Percentiles rank a stretch among this genome's conserved stretches.
Evolutionary conservation across 2,329 filamentous ascomycete genomes (phyloP).

Genomic region (Venturiaceae sp.): DNA sequence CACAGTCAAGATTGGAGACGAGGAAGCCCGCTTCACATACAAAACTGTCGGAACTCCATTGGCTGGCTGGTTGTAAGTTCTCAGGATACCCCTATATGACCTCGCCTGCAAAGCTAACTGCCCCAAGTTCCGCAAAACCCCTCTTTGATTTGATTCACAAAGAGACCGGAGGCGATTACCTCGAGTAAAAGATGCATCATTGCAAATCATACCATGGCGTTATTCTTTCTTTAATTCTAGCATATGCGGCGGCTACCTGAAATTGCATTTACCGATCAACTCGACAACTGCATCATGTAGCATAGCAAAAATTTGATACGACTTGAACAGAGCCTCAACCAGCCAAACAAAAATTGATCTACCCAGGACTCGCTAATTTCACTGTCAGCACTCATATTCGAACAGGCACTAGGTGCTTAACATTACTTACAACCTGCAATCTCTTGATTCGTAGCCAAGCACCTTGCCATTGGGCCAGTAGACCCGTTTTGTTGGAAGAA

Average conservation of each 20-base stretch:
- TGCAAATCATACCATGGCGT: not conserved
- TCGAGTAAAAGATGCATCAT: constrained; percentile 25
- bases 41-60: constrained; percentile 50
- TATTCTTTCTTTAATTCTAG: not conserved
- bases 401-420: too few relatives aligned
- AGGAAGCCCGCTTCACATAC: constrained; percentile 59
- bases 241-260: not conserved
- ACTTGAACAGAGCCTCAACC: too few relatives aligned
- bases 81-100: too few relatives aligned
- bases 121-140: constrained; percentile 47
- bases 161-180: constrained; percentile 47
- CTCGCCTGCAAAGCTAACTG: not conserved
- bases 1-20: constrained; percentile 57
- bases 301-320: not conserved
- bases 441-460: constrained; percentile 45
- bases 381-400: too few relatives aligned
- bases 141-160: constrained; percentile 60
- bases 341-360: too few relatives aligned
- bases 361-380: too few relatives aligned
- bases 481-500: too few relatives aligned
- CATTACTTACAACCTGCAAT: constrained; percentile 22
- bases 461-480: constrained; percentile 48
- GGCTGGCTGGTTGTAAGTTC: constrained; percentile 54
- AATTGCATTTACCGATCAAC: not conserved
- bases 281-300: not conserved